Conservation (phyloP, 176 grass and related monocot genomes). For the Oryza glaberrima region DNA sequence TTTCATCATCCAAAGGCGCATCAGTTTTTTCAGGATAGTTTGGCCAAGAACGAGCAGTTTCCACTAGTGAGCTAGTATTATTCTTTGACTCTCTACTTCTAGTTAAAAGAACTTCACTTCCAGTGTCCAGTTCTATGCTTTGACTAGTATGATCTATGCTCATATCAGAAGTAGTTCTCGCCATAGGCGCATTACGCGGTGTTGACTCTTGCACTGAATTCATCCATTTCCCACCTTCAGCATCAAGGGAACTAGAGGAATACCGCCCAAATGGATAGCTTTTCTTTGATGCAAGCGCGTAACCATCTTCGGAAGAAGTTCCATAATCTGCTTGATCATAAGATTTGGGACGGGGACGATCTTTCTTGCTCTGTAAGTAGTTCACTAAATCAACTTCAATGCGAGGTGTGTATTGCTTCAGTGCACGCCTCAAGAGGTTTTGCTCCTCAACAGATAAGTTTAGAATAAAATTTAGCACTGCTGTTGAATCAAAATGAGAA, state of each 20-base stretch:
- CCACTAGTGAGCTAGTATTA: conserved; percentile 42
- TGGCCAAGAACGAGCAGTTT: conserved; percentile 63
- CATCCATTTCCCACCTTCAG: conserved; percentile 53
- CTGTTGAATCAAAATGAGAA: conserved; percentile 90
- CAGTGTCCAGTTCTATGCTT: conserved; percentile 43
- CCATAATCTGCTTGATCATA: conserved; percentile 95
- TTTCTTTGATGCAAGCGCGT: conserved; percentile 68
- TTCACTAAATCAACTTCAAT: conserved; percentile 99
- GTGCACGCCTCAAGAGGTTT: conserved; percentile 86
- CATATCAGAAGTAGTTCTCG: conserved; percentile 57
- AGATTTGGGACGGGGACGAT: conserved; percentile 78
- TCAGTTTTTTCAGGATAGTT: conserved; percentile 81
- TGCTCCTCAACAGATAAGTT: conserved; percentile 94
- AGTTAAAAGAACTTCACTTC: conserved; percentile 43
- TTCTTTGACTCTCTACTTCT: conserved; percentile 58
- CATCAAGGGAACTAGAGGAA: conserved; percentile 80
- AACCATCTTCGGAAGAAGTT: conserved; percentile 92
- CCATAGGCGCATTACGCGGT: conserved; percentile 43
- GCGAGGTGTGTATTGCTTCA: conserved; percentile 96
- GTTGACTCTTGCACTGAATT: conserved; percentile 60
- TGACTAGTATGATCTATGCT: conserved; percentile 49
- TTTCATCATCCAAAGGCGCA: conserved; percentile 65
- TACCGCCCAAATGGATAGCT: conserved; percentile 74
- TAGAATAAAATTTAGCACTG: conserved; percentile 98
- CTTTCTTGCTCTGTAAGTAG: conserved; percentile 99